A percentile compares a stretch with the other conserved stretches of the same genome.
Evolutionary conservation across 345 rosid species (phyloP).

Genomic region (Mangifera indica): DNA sequence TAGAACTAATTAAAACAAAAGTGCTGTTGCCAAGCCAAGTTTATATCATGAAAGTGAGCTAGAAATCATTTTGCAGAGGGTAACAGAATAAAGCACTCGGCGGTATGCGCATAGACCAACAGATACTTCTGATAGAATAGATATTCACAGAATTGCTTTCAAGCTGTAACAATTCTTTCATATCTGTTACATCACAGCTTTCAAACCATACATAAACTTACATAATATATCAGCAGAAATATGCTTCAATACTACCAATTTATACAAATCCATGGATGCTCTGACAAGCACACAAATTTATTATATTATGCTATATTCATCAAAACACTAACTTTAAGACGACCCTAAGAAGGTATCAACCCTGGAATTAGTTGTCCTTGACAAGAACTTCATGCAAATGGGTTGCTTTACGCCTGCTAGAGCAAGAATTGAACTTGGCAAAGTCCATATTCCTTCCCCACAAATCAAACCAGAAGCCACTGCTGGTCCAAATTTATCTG

Average conservation of each 20-base stretch:
- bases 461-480: conserved; percentile 88
- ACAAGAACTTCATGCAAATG: conserved; percentile 81
- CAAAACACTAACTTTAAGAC: conserved; percentile 9
- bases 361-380: conserved; percentile 42
- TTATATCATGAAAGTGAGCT: no score
- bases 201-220: not conserved
- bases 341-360: conserved; percentile 47
- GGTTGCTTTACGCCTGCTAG: conserved; percentile 63
- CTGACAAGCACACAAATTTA: not conserved
- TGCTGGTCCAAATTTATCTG: conserved; percentile 67
- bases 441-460: conserved; percentile 77
- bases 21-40: no score
- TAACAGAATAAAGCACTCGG: no score
- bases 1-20: no score
- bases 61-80: no score
- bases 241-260: not conserved
- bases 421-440: conserved; percentile 69
- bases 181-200: not conserved
- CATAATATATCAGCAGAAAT: not conserved
- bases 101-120: not conserved
- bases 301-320: not conserved
- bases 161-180: not conserved
- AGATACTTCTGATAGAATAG: not conserved
- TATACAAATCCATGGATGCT: conserved; percentile 8
- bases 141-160: not conserved